Conservation (phyloP, 371 early-diverging fungal species). For the Actinomucor elegans region DNA sequence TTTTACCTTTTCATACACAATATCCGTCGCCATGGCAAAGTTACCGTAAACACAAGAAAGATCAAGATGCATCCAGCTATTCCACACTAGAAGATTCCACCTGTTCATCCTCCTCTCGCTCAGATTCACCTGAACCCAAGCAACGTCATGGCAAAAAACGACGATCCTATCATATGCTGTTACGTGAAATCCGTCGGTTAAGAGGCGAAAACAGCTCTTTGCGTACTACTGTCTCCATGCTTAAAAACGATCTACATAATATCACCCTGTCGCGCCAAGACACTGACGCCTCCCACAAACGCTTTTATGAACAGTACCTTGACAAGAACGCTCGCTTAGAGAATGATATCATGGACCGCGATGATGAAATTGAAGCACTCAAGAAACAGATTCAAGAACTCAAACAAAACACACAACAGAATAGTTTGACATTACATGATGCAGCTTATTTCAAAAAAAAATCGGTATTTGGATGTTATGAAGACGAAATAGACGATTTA, state of each 20-base stretch:
- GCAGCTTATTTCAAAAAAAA: conserved; percentile 14
- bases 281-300: conserved; percentile 38
- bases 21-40: conserved; percentile 17
- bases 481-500: conserved; percentile 5
- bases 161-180: conserved; percentile 21
- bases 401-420: not conserved
- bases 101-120: conserved; percentile 9
- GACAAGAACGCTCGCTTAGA: conserved; percentile 30
- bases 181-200: conserved; percentile 44
- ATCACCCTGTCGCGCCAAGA: conserved; percentile 35
- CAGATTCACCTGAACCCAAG: conserved; percentile 15
- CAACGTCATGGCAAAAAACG: conserved; percentile 14
- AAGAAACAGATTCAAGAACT: conserved; percentile 28
- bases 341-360: conserved; percentile 26
- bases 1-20: too few species aligned
- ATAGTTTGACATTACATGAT: conserved; percentile 3
- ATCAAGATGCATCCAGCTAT: conserved; percentile 6
- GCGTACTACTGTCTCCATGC: conserved; percentile 28
- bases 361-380: conserved; percentile 30
- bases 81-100: conserved; percentile 9
- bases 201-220: conserved; percentile 40
- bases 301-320: conserved; percentile 30
- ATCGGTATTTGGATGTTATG: conserved; percentile 10
- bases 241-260: conserved; percentile 39
- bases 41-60: conserved; percentile 1